These are phyloP conservation scores for Lecanicillium sp. DNA, from an alignment of 2,329 filamentous ascomycete species.

Conservation along the genomic window DNA sequence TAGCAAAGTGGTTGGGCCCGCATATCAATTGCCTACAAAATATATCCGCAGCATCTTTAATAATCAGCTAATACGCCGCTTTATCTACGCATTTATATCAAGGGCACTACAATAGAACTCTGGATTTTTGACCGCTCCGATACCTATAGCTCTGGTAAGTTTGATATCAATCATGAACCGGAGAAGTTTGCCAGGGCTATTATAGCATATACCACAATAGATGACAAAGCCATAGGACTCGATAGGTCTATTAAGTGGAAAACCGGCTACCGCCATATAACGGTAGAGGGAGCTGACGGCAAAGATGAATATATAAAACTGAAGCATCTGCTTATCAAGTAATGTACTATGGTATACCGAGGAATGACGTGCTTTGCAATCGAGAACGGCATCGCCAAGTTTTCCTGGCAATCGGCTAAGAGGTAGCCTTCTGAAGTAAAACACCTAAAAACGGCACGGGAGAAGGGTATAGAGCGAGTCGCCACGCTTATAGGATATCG, in stretches of 20 bases:
- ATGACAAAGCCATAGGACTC: conserved; percentile 11
- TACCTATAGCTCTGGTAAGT: conserved; percentile 10
- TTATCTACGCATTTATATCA: conserved; percentile 9
- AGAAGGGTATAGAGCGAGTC: conserved; percentile 5
- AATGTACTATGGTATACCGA: conserved; percentile 11
- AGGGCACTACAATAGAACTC: conserved; percentile 6
- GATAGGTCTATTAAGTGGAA: conserved; percentile 7
- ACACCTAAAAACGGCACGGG: conserved; percentile 1
- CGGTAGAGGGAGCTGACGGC: neutral
- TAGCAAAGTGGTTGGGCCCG: too few relatives aligned
- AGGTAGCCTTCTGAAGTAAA: conserved; percentile 3
- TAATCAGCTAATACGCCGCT: conserved; percentile 15
- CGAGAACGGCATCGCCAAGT: conserved; percentile 5
- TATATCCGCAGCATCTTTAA: too few relatives aligned
- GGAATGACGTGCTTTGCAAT: conserved; percentile 12
- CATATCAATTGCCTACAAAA: too few relatives aligned
- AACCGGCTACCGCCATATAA: conserved; percentile 3
- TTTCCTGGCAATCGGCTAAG: conserved; percentile 6
- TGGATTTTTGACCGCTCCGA: conserved; percentile 10
- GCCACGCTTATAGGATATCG: conserved; percentile 4
- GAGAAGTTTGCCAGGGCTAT: conserved; percentile 10
- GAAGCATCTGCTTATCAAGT: conserved; percentile 7
- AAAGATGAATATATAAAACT: conserved; percentile 8
- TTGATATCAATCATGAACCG: conserved; percentile 12
- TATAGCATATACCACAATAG: conserved; percentile 14